Percentiles rank a stretch among this genome's conserved stretches.
These are phyloP conservation scores for Phalaenopsis hybrid DNA, from an alignment of 116 monocot genomes.

Conservation along the genomic window DNA sequence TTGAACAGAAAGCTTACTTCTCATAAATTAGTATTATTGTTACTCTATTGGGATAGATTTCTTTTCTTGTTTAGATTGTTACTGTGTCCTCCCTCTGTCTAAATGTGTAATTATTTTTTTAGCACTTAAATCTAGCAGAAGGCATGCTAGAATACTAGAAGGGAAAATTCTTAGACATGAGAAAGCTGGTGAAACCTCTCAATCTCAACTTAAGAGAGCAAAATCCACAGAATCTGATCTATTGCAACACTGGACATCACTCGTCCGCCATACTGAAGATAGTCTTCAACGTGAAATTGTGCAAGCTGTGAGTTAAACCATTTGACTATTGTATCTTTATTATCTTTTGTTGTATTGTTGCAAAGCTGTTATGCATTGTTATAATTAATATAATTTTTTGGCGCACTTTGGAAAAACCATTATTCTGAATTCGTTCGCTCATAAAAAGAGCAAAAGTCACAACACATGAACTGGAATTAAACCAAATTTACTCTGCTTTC, in stretches of 20 bases:
- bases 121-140: slow-evolving; percentile 64
- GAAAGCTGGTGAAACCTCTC: slow-evolving; percentile 8
- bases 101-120: slow-evolving; percentile 7
- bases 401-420: background rate
- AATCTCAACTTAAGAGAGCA: slow-evolving; percentile 20
- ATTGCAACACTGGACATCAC: slow-evolving; percentile 51
- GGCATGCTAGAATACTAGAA: slow-evolving; percentile 35
- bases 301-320: slow-evolving; percentile 48
- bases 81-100: background rate
- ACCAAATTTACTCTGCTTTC: background rate
- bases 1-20: background rate
- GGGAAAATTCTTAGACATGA: slow-evolving; percentile 24
- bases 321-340: background rate
- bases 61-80: background rate
- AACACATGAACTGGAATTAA: background rate
- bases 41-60: background rate
- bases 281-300: slow-evolving; percentile 47
- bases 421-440: background rate
- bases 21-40: background rate
- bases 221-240: slow-evolving; percentile 54
- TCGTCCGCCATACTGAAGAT: slow-evolving; percentile 52
- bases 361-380: background rate
- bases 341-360: background rate
- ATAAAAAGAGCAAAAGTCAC: background rate
- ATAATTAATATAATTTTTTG: background rate